Conservation (phyloP, 176 grass and related monocot species). For the Miscanthus lutarioriparius region DNA sequence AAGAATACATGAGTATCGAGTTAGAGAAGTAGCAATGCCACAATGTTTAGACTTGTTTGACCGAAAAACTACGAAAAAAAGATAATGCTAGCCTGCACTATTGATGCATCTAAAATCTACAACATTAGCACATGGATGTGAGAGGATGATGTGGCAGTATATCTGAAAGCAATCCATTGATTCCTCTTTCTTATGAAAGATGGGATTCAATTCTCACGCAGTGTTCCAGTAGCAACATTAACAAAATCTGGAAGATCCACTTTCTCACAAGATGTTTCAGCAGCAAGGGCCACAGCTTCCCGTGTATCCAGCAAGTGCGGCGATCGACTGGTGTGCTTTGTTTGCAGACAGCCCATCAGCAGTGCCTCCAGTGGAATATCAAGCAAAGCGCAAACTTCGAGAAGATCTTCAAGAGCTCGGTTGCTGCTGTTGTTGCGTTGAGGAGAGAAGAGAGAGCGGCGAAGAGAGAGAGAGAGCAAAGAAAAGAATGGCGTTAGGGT, state of each 20-base stretch:
- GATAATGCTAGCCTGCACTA: no score
- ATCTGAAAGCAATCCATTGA: neutral
- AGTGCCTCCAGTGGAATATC: neutral
- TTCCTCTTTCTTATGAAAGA: conserved; percentile 20
- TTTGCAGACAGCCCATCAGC: conserved; percentile 40
- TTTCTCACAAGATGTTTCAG: conserved; percentile 62
- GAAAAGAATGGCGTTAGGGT: no score
- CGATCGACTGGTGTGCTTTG: conserved; percentile 31
- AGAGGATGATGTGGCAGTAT: neutral
- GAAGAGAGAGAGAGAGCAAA: no score
- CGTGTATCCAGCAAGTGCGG: neutral
- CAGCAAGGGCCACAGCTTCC: conserved; percentile 39
- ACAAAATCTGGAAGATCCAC: conserved; percentile 42
- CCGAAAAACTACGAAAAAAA: neutral
- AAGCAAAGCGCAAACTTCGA: neutral
- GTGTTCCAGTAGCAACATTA: conserved; percentile 42
- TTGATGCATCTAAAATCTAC: no score
- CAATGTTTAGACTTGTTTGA: neutral
- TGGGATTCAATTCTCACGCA: conserved; percentile 25
- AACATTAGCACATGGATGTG: no score
- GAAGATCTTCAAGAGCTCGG: neutral
- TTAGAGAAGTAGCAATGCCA: neutral
- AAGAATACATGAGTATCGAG: neutral
- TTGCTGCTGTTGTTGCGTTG: no score
- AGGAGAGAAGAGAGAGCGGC: no score